Conservation (phyloP, 768 basidiomycete genomes). For the Scleroderma citrinum region DNA sequence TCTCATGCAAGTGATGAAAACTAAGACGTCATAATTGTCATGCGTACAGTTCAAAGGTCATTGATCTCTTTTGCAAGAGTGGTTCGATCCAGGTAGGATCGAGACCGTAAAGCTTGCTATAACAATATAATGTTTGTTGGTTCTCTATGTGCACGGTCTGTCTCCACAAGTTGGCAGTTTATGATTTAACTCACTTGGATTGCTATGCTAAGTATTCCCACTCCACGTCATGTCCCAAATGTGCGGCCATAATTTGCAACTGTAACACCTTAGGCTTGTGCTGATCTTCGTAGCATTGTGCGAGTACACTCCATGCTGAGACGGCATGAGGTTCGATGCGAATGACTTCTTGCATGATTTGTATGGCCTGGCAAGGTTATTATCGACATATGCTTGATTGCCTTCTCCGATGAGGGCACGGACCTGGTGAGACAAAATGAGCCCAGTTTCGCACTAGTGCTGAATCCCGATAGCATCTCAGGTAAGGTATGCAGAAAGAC, state of each 20-base stretch:
- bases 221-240: constrained; percentile 79
- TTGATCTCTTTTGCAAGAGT: constrained; percentile 71
- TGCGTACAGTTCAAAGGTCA: constrained; percentile 57
- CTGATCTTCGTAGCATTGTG: constrained; percentile 74
- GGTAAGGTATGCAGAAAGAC: not conserved
- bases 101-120: constrained; percentile 70
- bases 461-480: not conserved
- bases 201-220: constrained; percentile 79
- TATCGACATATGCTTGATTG: constrained; percentile 80
- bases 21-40: not conserved
- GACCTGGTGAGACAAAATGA: constrained; percentile 63
- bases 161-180: constrained; percentile 40
- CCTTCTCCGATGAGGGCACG: constrained; percentile 75
- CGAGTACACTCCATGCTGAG: constrained; percentile 83
- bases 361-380: constrained; percentile 60
- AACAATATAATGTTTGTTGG: constrained; percentile 90
- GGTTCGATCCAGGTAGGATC: constrained; percentile 84
- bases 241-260: constrained; percentile 84
- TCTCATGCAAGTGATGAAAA: not conserved
- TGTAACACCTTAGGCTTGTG: constrained; percentile 66
- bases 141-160: constrained; percentile 32
- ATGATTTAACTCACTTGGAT: constrained; percentile 49
- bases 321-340: constrained; percentile 85
- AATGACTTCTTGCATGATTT: constrained; percentile 86
- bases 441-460: constrained; percentile 49